Evolutionary conservation across 805 yeast genomes (phyloP).

Genomic region (Myxozyma nipponensis): DNA sequence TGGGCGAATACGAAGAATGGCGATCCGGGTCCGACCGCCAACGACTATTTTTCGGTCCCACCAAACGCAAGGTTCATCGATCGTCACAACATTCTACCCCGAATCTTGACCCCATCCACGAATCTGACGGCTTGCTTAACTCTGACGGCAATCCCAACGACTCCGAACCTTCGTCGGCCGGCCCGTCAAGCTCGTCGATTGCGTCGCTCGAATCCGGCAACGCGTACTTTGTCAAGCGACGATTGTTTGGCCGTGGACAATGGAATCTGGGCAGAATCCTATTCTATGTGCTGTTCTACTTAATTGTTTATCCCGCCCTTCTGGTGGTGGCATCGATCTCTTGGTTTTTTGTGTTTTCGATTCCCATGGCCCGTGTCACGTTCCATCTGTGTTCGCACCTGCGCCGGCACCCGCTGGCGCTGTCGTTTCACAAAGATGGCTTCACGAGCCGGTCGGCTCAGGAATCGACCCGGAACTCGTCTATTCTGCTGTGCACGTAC

Average conservation of each 20-base stretch:
- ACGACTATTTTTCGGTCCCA: slow-evolving; percentile 72
- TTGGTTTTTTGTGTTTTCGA: slow-evolving; percentile 83
- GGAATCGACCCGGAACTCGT: slow-evolving; percentile 36
- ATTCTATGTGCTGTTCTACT: slow-evolving; percentile 68
- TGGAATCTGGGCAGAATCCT: slow-evolving; percentile 83
- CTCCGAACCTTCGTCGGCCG: not conserved
- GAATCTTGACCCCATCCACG: slow-evolving; percentile 21
- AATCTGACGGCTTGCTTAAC: slow-evolving; percentile 17
- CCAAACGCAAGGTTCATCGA: slow-evolving; percentile 18
- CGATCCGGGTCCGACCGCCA: slow-evolving; percentile 70
- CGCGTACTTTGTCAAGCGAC: slow-evolving; percentile 29
- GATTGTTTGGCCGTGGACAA: slow-evolving; percentile 86
- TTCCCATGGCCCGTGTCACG: slow-evolving; percentile 87
- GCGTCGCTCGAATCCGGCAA: slow-evolving; percentile 18
- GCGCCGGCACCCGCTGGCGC: slow-evolving; percentile 84
- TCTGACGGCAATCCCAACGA: slow-evolving; percentile 24
- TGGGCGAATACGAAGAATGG: slow-evolving; percentile 72
- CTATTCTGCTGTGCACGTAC: slow-evolving; percentile 80
- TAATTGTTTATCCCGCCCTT: slow-evolving; percentile 65
- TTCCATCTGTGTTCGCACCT: slow-evolving; percentile 67
- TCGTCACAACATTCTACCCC: slow-evolving; percentile 1
- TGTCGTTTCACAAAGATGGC: slow-evolving; percentile 49
- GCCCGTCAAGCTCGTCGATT: slow-evolving; percentile 1
- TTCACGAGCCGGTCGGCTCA: slow-evolving; percentile 38
- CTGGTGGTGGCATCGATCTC: slow-evolving; percentile 52